These are phyloP conservation scores for Penicillium olsonii DNA, from an alignment of 2,329 filamentous ascomycete genomes.

Conservation along the genomic window DNA sequence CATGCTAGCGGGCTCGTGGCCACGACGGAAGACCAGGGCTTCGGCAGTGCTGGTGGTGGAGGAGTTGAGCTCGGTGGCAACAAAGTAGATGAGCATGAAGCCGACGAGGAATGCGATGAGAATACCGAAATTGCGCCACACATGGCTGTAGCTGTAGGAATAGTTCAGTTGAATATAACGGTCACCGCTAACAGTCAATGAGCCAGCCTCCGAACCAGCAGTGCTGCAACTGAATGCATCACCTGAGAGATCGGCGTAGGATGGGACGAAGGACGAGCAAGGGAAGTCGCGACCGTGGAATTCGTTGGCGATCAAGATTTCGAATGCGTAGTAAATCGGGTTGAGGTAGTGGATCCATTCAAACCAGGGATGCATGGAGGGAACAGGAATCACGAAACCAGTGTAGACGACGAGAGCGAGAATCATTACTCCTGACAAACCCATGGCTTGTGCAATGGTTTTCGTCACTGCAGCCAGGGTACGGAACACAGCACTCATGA, in stretches of 20 bases:
- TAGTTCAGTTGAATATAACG: slow-evolving; percentile 57
- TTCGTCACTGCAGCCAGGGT: slow-evolving; percentile 73
- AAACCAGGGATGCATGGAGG: slow-evolving; percentile 75
- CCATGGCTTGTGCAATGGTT: slow-evolving; percentile 61
- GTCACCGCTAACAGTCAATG: slow-evolving; percentile 58
- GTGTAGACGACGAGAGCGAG: slow-evolving; percentile 50
- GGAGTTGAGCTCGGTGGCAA: slow-evolving; percentile 44
- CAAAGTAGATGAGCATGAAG: slow-evolving; percentile 64
- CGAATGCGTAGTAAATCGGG: slow-evolving; percentile 77
- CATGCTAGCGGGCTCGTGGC: slow-evolving; percentile 31
- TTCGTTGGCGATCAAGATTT: slow-evolving; percentile 80
- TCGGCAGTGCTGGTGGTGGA: slow-evolving; percentile 74
- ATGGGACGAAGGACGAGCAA: slow-evolving; percentile 51
- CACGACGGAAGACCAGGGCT: slow-evolving; percentile 71
- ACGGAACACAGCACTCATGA: slow-evolving; percentile 84
- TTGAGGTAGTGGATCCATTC: slow-evolving; percentile 81
- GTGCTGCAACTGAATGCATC: slow-evolving; percentile 57
- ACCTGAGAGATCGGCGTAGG: slow-evolving; percentile 41
- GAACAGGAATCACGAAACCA: slow-evolving; percentile 45
- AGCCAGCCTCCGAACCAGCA: slow-evolving; percentile 58
- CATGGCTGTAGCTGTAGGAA: slow-evolving; percentile 58
- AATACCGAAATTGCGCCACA: slow-evolving; percentile 71
- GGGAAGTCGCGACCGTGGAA: slow-evolving; percentile 66
- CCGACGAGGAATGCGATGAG: slow-evolving; percentile 63
- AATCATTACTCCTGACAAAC: slow-evolving; percentile 53